phyloP scores from a whole-genome alignment of 192 early-diverging fungal genomes.

The Podila minutissima region DNA sequence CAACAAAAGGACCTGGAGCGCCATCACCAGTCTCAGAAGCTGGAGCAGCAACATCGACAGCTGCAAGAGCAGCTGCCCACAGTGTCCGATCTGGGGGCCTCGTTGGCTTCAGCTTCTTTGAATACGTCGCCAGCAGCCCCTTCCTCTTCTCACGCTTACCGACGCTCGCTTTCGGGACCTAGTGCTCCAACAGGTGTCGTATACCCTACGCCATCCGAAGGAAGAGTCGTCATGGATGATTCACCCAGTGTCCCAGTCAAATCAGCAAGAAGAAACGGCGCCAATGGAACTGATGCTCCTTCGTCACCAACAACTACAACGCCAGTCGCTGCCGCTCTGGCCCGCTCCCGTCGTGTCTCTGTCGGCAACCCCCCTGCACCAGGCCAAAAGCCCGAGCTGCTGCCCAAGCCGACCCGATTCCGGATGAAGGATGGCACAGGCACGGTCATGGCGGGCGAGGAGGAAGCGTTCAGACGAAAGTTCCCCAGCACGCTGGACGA shows the following conservation, averaged over 20 bases:
- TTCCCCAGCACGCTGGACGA: constrained; percentile 41
- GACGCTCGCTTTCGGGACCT: not conserved
- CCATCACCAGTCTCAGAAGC: constrained; percentile 24
- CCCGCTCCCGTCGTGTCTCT: constrained; percentile 6
- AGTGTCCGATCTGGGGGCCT: not conserved
- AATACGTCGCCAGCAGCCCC: not conserved
- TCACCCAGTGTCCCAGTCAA: constrained; percentile 23
- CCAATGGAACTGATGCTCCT: not conserved
- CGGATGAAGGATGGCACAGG: constrained; percentile 47
- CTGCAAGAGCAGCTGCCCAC: constrained; percentile 6
- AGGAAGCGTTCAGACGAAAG: constrained; percentile 36
- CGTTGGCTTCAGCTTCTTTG: constrained; percentile 7
- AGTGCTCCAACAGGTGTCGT: not conserved
- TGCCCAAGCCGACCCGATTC: constrained; percentile 51
- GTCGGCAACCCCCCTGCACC: constrained; percentile 12
- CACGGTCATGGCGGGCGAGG: constrained; percentile 20
- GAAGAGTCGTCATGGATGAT: constrained; percentile 14
- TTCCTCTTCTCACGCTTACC: not conserved
- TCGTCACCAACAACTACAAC: not conserved
- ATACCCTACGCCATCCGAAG: not conserved
- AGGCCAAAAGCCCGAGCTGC: constrained; percentile 45
- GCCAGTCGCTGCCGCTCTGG: not conserved
- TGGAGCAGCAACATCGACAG: constrained; percentile 25
- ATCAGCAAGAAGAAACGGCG: constrained; percentile 13
- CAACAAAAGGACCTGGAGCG: constrained; percentile 34